These are phyloP conservation scores for Isabelozyma pseudorhagii DNA, from an alignment of 805 yeast genomes.

Conservation along the genomic window DNA sequence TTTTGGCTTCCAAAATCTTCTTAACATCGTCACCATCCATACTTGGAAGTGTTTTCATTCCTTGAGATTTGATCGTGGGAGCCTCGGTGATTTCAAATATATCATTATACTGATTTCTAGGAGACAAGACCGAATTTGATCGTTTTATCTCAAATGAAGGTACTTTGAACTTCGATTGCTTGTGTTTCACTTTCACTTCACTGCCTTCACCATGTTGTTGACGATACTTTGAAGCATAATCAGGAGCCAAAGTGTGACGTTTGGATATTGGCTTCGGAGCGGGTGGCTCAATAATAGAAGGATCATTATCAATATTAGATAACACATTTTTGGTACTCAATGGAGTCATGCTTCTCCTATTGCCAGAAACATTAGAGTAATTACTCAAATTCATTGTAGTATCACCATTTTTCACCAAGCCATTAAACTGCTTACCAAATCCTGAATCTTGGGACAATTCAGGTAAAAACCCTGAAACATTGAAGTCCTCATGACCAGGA, in stretches of 20 bases:
- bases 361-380: slow-evolving; percentile 12
- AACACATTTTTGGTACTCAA: slow-evolving; percentile 28
- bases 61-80: slow-evolving; percentile 42
- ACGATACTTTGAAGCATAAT: background rate
- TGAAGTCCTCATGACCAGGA: slow-evolving; percentile 39
- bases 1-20: slow-evolving; percentile 35
- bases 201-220: background rate
- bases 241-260: background rate
- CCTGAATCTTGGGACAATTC: slow-evolving; percentile 48
- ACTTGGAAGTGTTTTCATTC: slow-evolving; percentile 49
- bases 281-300: slow-evolving; percentile 2
- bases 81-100: slow-evolving; percentile 19
- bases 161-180: slow-evolving; percentile 32
- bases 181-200: background rate
- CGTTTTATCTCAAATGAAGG: slow-evolving; percentile 43
- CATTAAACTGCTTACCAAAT: slow-evolving; percentile 42
- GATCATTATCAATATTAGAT: slow-evolving; percentile 15
- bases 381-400: slow-evolving; percentile 4
- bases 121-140: slow-evolving; percentile 30
- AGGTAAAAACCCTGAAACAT: slow-evolving; percentile 42
- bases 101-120: slow-evolving; percentile 37
- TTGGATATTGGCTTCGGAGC: background rate
- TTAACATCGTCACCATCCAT: slow-evolving; percentile 46
- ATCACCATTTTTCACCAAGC: slow-evolving; percentile 21
- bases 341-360: slow-evolving; percentile 21